A percentile compares a stretch with the other conserved stretches of the same genome.
These are phyloP conservation scores for Allantophomopsis cytisporea DNA, from an alignment of 2,329 filamentous ascomycete species.

Conservation along the genomic window DNA sequence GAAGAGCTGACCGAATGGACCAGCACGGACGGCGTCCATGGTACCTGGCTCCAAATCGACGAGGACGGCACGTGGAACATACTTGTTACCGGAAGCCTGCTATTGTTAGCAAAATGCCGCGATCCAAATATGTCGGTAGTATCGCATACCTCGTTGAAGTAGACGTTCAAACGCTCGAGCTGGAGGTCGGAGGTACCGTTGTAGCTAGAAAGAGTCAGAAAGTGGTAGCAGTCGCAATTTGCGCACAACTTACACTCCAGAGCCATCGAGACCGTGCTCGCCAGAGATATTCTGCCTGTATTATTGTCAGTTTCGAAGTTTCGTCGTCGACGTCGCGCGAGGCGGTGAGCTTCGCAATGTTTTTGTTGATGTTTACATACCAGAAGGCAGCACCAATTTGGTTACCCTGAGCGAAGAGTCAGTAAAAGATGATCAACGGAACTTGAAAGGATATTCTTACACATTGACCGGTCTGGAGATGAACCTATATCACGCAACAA, in stretches of 20 bases:
- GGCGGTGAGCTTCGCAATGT: slow-evolving; percentile 1
- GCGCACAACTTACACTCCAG: slow-evolving; percentile 65
- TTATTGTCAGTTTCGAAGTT: slow-evolving; percentile 22
- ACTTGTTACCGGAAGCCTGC: slow-evolving; percentile 94
- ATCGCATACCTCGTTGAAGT: slow-evolving; percentile 75
- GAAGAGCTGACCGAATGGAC: slow-evolving; percentile 98
- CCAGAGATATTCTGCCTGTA: slow-evolving; percentile 67
- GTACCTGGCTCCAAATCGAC: slow-evolving; percentile 99
- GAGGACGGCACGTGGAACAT: slow-evolving; percentile 96
- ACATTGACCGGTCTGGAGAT: slow-evolving; percentile 99
- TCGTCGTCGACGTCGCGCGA: slow-evolving; percentile 16
- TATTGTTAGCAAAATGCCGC: slow-evolving; percentile 14
- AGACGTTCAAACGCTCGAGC: slow-evolving; percentile 99
- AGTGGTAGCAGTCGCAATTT: slow-evolving; percentile 15
- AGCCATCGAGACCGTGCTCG: slow-evolving; percentile 94
- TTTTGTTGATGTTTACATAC: slow-evolving; percentile 32
- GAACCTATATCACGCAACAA: slow-evolving; percentile 57
- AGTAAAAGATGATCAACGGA: slow-evolving; percentile 1
- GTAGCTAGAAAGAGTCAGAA: slow-evolving; percentile 46
- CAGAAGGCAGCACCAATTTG: slow-evolving; percentile 99
- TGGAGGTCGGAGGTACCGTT: slow-evolving; percentile 97
- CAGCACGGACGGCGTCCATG: slow-evolving; percentile 97
- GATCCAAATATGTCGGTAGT: slow-evolving; percentile 4
- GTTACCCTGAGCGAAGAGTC: slow-evolving; percentile 62
- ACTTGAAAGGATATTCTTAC: slow-evolving; percentile 39